A percentile compares a stretch with the other conserved stretches of the same genome.
Conservation (phyloP, 352 stramenopile species). For the Blastocystis sp. region DNA sequence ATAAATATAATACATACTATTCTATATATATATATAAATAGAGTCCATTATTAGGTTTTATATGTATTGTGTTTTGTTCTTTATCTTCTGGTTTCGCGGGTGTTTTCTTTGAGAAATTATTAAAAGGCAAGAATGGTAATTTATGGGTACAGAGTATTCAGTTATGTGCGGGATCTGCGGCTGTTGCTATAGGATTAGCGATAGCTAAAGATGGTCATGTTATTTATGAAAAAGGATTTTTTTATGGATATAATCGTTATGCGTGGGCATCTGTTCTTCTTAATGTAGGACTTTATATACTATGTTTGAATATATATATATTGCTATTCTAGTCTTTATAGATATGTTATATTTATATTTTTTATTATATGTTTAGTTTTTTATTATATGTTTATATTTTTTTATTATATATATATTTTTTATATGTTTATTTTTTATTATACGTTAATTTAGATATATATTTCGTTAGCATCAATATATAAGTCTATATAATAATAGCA, state of each 20-base stretch:
- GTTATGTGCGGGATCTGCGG: slow-evolving; percentile 43
- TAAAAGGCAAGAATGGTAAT: slow-evolving; percentile 55
- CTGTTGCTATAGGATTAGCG: slow-evolving; percentile 31
- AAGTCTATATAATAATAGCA: no score
- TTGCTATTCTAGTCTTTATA: no score
- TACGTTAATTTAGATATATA: no score
- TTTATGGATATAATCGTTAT: slow-evolving; percentile 16
- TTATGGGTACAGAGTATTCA: slow-evolving; percentile 67
- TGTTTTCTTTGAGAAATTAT: slow-evolving; percentile 68
- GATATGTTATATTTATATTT: no score
- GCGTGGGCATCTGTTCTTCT: slow-evolving; percentile 57
- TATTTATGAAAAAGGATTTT: slow-evolving; percentile 32
- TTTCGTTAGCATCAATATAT: no score
- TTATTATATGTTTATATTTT: no score
- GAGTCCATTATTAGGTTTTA: slow-evolving; percentile 48
- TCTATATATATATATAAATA: slow-evolving; percentile 40
- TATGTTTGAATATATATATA: no score
- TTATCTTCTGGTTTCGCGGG: slow-evolving; percentile 58
- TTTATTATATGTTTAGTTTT: no score
- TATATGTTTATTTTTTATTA: no score
- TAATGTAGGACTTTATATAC: slow-evolving; percentile 48
- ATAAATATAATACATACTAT: no score
- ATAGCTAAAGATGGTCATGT: background rate
- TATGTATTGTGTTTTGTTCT: slow-evolving; percentile 53
- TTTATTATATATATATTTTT: no score